Evolutionary conservation across 108 stramenopile genomes (phyloP).

Genomic region (Discostella stelligeroides): DNA sequence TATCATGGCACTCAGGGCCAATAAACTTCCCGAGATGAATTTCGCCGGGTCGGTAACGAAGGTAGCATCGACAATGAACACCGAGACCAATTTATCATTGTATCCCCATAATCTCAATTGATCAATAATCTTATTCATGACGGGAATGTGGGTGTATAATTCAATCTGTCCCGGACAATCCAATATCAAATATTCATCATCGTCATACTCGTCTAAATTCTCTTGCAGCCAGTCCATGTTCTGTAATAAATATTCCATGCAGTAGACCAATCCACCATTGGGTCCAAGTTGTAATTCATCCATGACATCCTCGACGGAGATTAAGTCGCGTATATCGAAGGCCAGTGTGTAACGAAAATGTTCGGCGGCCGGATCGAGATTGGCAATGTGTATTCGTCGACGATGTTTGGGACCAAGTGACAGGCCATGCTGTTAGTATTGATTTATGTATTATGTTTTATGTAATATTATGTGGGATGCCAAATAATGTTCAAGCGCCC

Average conservation of each 20-base stretch:
- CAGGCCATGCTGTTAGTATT: slow-evolving; percentile 64
- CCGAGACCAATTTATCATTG: slow-evolving; percentile 76
- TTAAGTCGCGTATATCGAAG: slow-evolving; percentile 93
- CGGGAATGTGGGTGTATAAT: slow-evolving; percentile 96
- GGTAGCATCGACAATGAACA: slow-evolving; percentile 96
- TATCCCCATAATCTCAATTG: slow-evolving; percentile 88
- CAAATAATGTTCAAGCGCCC: no score
- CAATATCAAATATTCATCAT: slow-evolving; percentile 97
- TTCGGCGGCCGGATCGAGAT: slow-evolving; percentile 98
- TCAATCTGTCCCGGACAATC: slow-evolving; percentile 99
- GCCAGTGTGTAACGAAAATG: slow-evolving; percentile 86
- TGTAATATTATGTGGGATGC: no score
- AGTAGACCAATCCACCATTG: slow-evolving; percentile 96
- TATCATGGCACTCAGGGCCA: slow-evolving; percentile 96
- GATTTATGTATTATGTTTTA: not conserved
- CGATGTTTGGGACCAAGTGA: slow-evolving; percentile 58
- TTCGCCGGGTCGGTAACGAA: slow-evolving; percentile 85
- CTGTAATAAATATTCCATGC: slow-evolving; percentile 97
- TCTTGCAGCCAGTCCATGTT: slow-evolving; percentile 97
- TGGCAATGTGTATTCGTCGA: slow-evolving; percentile 85
- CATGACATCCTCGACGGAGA: slow-evolving; percentile 97
- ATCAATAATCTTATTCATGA: slow-evolving; percentile 90
- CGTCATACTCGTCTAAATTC: slow-evolving; percentile 81
- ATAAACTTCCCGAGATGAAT: slow-evolving; percentile 91
- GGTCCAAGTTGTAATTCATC: slow-evolving; percentile 96